These are phyloP conservation scores for Coemansia sp. DNA, from an alignment of 192 early-diverging fungal species.

Conservation along the genomic window DNA sequence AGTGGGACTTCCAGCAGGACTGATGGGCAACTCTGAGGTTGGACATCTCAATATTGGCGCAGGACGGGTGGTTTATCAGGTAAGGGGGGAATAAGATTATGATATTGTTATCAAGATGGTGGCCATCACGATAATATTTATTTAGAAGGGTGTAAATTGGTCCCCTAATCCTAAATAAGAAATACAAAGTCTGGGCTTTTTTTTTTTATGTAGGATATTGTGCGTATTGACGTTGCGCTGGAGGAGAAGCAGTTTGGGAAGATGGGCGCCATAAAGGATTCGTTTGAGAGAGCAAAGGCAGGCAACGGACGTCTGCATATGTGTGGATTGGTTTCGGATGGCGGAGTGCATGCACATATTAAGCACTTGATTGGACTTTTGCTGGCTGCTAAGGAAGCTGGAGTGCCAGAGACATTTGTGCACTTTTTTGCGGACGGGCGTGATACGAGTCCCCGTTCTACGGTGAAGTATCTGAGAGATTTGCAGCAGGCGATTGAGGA, in stretches of 20 bases:
- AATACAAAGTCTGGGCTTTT: background rate
- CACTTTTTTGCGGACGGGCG: slow-evolving; percentile 99
- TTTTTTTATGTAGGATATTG: slow-evolving; percentile 73
- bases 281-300: slow-evolving; percentile 81
- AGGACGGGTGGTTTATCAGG: slow-evolving; percentile 95
- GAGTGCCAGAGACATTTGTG: slow-evolving; percentile 81
- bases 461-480: slow-evolving; percentile 75
- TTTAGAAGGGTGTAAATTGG: too few relatives aligned
- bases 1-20: slow-evolving; percentile 96
- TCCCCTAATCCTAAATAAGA: slow-evolving; percentile 1
- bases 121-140: slow-evolving; percentile 14
- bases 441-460: slow-evolving; percentile 90
- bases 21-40: slow-evolving; percentile 99
- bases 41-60: slow-evolving; percentile 99
- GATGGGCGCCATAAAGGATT: slow-evolving; percentile 70
- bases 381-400: slow-evolving; percentile 78
- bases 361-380: slow-evolving; percentile 85
- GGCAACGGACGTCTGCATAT: slow-evolving; percentile 85
- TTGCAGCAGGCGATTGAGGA: slow-evolving; percentile 60
- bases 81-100: slow-evolving; percentile 8
- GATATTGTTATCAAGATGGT: background rate
- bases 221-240: slow-evolving; percentile 92
- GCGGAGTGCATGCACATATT: slow-evolving; percentile 97
- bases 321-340: slow-evolving; percentile 93
- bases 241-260: slow-evolving; percentile 79